Evolutionary conservation across 2,329 filamentous ascomycete species (phyloP).

Genomic region (Penicillium sp.): DNA sequence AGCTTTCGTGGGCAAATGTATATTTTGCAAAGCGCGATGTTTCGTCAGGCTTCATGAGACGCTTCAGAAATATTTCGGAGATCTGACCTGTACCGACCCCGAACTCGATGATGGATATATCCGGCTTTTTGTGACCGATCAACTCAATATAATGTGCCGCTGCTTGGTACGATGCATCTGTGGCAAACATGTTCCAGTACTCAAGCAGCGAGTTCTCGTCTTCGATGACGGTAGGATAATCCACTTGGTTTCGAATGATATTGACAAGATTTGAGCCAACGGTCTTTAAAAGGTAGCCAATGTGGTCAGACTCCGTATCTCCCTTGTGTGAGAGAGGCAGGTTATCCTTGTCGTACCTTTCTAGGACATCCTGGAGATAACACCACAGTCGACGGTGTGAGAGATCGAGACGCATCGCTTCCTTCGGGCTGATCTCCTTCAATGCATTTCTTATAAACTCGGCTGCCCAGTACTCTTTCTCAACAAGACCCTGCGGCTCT

Average conservation of each 20-base stretch:
- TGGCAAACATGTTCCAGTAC: constrained; percentile 4
- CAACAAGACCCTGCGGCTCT: neutral
- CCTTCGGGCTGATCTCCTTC: neutral
- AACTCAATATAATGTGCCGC: constrained; percentile 16
- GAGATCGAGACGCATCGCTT: neutral
- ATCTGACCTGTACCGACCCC: constrained; percentile 17
- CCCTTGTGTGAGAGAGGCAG: neutral
- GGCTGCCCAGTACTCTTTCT: neutral
- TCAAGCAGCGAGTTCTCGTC: neutral
- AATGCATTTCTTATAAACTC: constrained; percentile 6
- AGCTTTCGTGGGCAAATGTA: constrained; percentile 11
- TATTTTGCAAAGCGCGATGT: constrained; percentile 16
- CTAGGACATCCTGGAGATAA: constrained; percentile 4
- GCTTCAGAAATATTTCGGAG: constrained; percentile 11
- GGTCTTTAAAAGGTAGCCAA: constrained; percentile 8
- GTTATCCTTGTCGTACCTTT: neutral
- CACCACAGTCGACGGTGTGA: constrained; percentile 8
- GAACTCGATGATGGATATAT: constrained; percentile 27
- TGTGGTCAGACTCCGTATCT: neutral
- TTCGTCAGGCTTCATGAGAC: neutral
- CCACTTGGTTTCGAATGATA: constrained; percentile 4
- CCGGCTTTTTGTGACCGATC: constrained; percentile 25
- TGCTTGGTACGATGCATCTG: constrained; percentile 5
- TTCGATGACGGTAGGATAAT: neutral
- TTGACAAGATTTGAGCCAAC: constrained; percentile 14